Percentiles rank a stretch among this genome's conserved stretches.
Conservation (phyloP, 2,329 filamentous ascomycete species). For the Sclerotinia minor region DNA sequence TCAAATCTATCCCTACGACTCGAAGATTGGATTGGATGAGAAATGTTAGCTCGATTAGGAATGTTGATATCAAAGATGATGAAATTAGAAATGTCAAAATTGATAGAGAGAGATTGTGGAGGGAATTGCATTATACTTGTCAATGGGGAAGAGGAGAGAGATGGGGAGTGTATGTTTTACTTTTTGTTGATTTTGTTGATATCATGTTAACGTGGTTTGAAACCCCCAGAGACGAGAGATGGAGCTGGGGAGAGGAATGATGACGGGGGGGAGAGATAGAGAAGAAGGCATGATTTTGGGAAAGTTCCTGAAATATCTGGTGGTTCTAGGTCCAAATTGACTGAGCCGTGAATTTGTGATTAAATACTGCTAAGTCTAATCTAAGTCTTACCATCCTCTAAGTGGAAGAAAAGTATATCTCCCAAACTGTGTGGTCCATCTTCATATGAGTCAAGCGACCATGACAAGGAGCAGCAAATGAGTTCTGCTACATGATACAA, state of each 20-base stretch:
- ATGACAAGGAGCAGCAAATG: not conserved
- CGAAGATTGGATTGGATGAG: too few relatives aligned
- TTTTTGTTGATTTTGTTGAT: constrained; percentile 2
- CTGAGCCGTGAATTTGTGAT: not conserved
- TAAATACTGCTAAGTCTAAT: too few relatives aligned
- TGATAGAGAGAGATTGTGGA: constrained; percentile 60
- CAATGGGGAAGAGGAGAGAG: constrained; percentile 65
- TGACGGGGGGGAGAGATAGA: not conserved
- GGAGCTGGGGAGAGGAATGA: not conserved
- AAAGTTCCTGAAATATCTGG: not conserved
- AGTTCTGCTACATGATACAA: not conserved
- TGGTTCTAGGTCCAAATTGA: not conserved
- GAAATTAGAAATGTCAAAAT: constrained; percentile 56
- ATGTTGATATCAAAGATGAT: constrained; percentile 47
- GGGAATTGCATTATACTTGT: constrained; percentile 64
- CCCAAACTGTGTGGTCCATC: not conserved
- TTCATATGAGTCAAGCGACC: not conserved
- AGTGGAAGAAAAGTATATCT: not conserved
- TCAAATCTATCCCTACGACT: constrained; percentile 28
- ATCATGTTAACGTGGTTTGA: not conserved
- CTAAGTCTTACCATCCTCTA: not conserved
- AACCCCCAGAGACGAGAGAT: too few relatives aligned
- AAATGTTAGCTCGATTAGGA: constrained; percentile 23
- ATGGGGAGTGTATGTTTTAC: constrained; percentile 63
- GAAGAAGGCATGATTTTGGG: not conserved